Evolutionary conservation across 129 eudicot genomes (phyloP).

Genomic region (Tanacetum coccineum): DNA sequence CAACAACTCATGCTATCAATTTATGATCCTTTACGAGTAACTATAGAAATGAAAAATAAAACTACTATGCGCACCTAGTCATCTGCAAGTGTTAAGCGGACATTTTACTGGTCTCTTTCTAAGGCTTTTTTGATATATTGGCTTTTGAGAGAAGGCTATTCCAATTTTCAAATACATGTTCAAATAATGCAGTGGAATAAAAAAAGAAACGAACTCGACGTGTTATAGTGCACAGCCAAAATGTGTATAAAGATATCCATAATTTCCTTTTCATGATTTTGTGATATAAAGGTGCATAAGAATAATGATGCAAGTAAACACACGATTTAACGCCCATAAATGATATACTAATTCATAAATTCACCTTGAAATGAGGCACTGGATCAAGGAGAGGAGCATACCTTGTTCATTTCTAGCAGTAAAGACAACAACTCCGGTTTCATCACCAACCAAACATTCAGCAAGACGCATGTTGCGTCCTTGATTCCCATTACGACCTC

Average conservation of each 20-base stretch:
- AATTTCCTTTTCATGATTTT: neutral
- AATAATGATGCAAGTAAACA: constrained; percentile 7
- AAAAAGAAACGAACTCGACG: neutral
- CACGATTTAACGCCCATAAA: neutral
- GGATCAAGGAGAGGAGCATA: neutral
- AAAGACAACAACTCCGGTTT: constrained; percentile 70
- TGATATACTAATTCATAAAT: too few species aligned
- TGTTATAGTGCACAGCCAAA: neutral
- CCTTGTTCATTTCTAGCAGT: constrained; percentile 33
- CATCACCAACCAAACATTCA: constrained; percentile 76
- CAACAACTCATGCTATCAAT: neutral
- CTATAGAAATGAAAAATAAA: neutral
- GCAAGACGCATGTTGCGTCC: constrained; percentile 68
- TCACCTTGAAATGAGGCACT: too few species aligned
- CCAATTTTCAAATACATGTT: neutral
- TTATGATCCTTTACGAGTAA: constrained; percentile 2
- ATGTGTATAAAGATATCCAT: neutral
- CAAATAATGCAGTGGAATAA: neutral
- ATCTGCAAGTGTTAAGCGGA: neutral
- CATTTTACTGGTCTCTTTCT: neutral
- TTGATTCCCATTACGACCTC: constrained; percentile 52
- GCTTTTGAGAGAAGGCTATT: neutral
- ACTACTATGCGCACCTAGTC: neutral
- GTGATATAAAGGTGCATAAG: neutral
- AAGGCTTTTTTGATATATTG: neutral